Percentiles rank a stretch among this genome's conserved stretches.
These are phyloP conservation scores for Diutina catenulata DNA, from an alignment of 1,139 yeast species.

Conservation along the genomic window DNA sequence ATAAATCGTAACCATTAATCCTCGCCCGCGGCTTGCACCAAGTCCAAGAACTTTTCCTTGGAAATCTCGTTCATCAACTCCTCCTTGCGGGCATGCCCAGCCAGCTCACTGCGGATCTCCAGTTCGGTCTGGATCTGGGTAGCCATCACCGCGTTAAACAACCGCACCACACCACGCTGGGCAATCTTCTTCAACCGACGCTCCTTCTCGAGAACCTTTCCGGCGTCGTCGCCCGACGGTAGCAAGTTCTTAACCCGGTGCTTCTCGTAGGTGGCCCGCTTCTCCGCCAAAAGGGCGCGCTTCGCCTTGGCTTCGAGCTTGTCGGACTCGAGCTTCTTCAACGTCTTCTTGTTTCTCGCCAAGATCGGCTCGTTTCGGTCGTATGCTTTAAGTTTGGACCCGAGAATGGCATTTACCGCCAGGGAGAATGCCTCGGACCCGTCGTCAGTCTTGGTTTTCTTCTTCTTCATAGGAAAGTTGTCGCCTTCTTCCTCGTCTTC, in stretches of 20 bases:
- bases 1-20: background rate
- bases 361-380: slow-evolving; percentile 83
- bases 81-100: slow-evolving; percentile 36
- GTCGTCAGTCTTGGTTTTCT: slow-evolving; percentile 45
- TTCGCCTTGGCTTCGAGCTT: slow-evolving; percentile 79
- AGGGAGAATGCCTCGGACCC: slow-evolving; percentile 67
- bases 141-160: slow-evolving; percentile 81
- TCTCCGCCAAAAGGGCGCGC: slow-evolving; percentile 57
- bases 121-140: slow-evolving; percentile 58
- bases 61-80: slow-evolving; percentile 69
- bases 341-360: slow-evolving; percentile 58
- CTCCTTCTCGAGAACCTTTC: slow-evolving; percentile 58
- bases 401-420: slow-evolving; percentile 77
- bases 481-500: slow-evolving; percentile 18
- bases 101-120: slow-evolving; percentile 25
- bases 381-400: slow-evolving; percentile 79
- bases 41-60: slow-evolving; percentile 79
- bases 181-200: slow-evolving; percentile 69
- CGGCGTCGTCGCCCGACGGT: slow-evolving; percentile 46
- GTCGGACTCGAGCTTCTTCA: slow-evolving; percentile 69
- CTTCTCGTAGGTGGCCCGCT: slow-evolving; percentile 54
- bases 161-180: slow-evolving; percentile 84
- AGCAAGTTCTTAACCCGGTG: slow-evolving; percentile 57
- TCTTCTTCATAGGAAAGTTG: slow-evolving; percentile 36
- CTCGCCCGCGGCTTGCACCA: slow-evolving; percentile 72